Percentiles rank a stretch among this genome's conserved stretches.
phyloP scores from a whole-genome alignment of 352 stramenopile species.

The Phytopythium litorale region DNA sequence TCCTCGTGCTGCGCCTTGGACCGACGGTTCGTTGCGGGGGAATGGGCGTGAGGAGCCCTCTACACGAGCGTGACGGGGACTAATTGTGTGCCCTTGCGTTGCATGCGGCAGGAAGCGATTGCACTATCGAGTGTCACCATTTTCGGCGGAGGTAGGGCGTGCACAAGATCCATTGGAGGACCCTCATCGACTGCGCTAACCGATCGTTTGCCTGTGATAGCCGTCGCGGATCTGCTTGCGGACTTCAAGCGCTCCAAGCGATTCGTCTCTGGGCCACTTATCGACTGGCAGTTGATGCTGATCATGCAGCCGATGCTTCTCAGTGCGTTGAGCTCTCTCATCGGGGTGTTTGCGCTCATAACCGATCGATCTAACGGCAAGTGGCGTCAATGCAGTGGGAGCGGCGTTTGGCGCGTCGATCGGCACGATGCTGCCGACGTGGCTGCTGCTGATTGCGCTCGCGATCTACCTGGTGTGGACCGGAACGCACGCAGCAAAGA shows the following conservation, averaged over 20 bases:
- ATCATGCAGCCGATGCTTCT: constrained; percentile 90
- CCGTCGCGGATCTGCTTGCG: constrained; percentile 2
- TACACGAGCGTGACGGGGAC: background rate
- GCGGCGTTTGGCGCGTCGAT: constrained; percentile 69
- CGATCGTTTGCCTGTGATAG: background rate
- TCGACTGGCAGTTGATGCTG: constrained; percentile 94
- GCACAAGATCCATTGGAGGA: background rate
- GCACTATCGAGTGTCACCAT: constrained; percentile 90
- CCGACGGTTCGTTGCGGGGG: constrained; percentile 46
- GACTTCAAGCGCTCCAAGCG: constrained; percentile 10
- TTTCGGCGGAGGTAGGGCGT: constrained; percentile 62
- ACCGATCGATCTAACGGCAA: constrained; percentile 2
- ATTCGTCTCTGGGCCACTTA: constrained; percentile 43
- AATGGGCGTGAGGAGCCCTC: background rate
- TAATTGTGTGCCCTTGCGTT: background rate
- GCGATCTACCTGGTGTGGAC: constrained; percentile 83
- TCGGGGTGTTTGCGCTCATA: background rate
- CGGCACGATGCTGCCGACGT: constrained; percentile 85
- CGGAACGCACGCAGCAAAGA: constrained; percentile 65
- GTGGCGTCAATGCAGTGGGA: constrained; percentile 17
- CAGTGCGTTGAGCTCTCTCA: constrained; percentile 11
- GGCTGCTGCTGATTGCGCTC: constrained; percentile 71
- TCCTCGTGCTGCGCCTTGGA: constrained; percentile 86
- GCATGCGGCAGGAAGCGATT: constrained; percentile 60
- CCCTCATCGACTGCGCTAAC: background rate